A percentile compares a stretch with the other conserved stretches of the same genome.
phyloP scores from a whole-genome alignment of 2,329 filamentous ascomycete species.

The Fusarium beomiforme region DNA sequence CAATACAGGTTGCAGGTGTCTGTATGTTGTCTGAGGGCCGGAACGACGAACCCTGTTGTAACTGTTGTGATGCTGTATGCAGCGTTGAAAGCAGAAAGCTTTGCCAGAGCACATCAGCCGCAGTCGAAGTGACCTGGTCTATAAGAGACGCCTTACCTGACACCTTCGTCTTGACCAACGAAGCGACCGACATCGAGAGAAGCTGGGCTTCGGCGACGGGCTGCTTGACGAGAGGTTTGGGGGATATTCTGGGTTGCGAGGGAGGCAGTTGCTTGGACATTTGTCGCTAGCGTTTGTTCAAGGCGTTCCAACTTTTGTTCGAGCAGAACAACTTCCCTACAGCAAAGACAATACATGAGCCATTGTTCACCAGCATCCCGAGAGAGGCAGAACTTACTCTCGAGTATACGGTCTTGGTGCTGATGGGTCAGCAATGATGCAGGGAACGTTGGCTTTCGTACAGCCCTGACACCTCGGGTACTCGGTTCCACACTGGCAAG shows the following conservation, averaged over 20 bases:
- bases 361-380: no score
- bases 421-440: background rate
- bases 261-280: no score
- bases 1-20: background rate
- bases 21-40: background rate
- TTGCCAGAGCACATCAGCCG: background rate
- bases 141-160: no score
- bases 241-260: background rate
- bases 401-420: background rate
- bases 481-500: background rate
- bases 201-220: background rate
- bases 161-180: background rate
- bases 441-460: background rate
- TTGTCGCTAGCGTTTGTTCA: background rate
- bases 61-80: background rate
- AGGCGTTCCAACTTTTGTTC: background rate
- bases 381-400: background rate
- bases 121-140: no score
- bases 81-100: background rate
- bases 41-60: background rate
- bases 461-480: background rate
- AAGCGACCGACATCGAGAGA: background rate
- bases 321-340: background rate
- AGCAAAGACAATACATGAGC: no score
- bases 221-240: background rate